Evolutionary conservation across 176 grass and related monocot genomes (phyloP).

Genomic region (Coix lacrymajobi): DNA sequence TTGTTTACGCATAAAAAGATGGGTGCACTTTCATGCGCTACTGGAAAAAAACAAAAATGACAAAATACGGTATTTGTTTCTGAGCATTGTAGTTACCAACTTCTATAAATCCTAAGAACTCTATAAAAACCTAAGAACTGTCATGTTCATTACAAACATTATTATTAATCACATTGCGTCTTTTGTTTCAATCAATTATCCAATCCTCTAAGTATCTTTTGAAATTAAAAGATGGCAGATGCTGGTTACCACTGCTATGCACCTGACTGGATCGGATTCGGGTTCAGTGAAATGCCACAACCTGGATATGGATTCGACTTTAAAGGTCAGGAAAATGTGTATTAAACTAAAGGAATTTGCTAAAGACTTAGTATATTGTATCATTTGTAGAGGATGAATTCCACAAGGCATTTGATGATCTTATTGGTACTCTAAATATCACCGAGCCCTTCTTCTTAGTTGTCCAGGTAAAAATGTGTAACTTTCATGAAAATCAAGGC

Average conservation of each 20-base stretch:
- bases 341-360: constrained; percentile 1
- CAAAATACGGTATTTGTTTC: neutral
- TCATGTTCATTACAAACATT: constrained; percentile 1
- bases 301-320: constrained; percentile 90
- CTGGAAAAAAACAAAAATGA: neutral
- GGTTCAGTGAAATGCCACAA: constrained; percentile 96
- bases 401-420: constrained; percentile 71
- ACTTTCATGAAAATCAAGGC: constrained; percentile 5
- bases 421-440: constrained; percentile 70
- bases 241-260: constrained; percentile 86
- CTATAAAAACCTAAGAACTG: neutral
- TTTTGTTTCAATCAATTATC: constrained; percentile 22
- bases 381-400: constrained; percentile 82
- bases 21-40: neutral
- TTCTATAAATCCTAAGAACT: neutral
- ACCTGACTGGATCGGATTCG: constrained; percentile 98
- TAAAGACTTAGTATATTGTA: constrained; percentile 3
- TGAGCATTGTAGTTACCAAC: neutral
- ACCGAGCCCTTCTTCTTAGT: constrained; percentile 77
- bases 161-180: neutral
- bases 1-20: neutral
- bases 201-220: constrained; percentile 28
- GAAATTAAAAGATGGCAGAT: constrained; percentile 73
- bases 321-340: constrained; percentile 53
- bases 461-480: constrained; percentile 58